These are phyloP conservation scores for Larix kaempferi DNA, from an alignment of 75 land plant genomes.

Conservation along the genomic window DNA sequence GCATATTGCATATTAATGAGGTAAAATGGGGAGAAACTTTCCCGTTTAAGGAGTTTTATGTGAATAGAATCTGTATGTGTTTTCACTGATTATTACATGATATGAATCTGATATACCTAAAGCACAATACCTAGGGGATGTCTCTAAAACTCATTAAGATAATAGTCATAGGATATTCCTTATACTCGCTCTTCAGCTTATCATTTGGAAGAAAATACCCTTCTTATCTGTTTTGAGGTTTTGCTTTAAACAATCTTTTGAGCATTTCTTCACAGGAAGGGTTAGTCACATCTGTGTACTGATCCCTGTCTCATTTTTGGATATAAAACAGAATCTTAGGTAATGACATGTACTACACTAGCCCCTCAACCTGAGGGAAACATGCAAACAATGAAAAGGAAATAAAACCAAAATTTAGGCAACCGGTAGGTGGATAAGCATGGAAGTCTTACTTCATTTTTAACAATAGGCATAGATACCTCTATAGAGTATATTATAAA, in stretches of 20 bases:
- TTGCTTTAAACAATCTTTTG: too few species aligned
- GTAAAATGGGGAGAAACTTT: slow-evolving; percentile 26
- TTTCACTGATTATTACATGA: neutral
- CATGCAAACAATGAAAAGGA: too few species aligned
- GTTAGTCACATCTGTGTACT: neutral
- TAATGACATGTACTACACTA: neutral
- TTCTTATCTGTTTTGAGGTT: neutral
- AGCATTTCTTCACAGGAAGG: too few species aligned
- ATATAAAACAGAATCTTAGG: neutral
- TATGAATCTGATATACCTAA: neutral
- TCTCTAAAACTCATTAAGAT: neutral
- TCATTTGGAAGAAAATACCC: neutral
- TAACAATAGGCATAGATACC: too few species aligned
- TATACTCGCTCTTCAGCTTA: neutral
- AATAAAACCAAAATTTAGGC: too few species aligned
- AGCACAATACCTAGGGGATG: too few species aligned
- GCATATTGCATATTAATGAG: slow-evolving; percentile 64
- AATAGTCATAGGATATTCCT: neutral
- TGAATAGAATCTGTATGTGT: neutral
- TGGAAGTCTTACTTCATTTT: too few species aligned
- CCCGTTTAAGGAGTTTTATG: neutral
- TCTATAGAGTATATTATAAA: too few species aligned
- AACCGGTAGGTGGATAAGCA: too few species aligned
- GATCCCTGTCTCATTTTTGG: neutral
- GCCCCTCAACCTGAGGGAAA: too few species aligned